A percentile compares a stretch with the other conserved stretches of the same genome.
Evolutionary conservation across 2,329 filamentous ascomycete genomes (phyloP).

Genomic region (Chaetomium sp.): DNA sequence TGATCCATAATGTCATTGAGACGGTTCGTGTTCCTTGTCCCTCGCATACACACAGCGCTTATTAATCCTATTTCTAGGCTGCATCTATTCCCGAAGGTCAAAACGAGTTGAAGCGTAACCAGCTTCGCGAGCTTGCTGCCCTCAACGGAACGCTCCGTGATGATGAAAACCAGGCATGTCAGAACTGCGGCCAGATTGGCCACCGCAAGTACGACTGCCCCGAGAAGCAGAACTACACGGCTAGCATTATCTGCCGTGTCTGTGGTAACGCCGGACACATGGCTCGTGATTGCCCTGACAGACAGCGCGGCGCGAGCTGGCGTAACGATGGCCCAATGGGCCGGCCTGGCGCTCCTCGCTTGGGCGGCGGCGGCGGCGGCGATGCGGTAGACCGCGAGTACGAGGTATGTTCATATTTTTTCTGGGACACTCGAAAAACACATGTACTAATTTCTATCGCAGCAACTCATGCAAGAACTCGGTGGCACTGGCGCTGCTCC

Average conservation of each 20-base stretch:
- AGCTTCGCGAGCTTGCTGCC: slow-evolving; percentile 93
- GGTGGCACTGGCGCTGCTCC: slow-evolving; percentile 71
- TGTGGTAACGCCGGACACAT: slow-evolving; percentile 98
- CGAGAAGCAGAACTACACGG: slow-evolving; percentile 97
- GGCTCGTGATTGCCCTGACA: slow-evolving; percentile 95
- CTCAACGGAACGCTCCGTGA: slow-evolving; percentile 99
- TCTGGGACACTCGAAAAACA: too few relatives aligned
- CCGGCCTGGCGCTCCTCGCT: slow-evolving; percentile 63
- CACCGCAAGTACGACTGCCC: slow-evolving; percentile 99
- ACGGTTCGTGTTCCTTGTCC: slow-evolving; percentile 67
- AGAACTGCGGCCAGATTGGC: slow-evolving; percentile 98
- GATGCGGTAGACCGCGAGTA: slow-evolving; percentile 93
- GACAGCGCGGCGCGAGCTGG: slow-evolving; percentile 88
- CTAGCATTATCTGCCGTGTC: slow-evolving; percentile 97
- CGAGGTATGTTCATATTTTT: slow-evolving; percentile 65
- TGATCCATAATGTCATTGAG: slow-evolving; percentile 98
- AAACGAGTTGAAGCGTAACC: slow-evolving; percentile 98
- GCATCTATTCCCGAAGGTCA: slow-evolving; percentile 98
- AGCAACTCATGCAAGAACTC: slow-evolving; percentile 98
- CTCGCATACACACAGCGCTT: slow-evolving; percentile 32
- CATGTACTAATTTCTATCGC: slow-evolving; percentile 44
- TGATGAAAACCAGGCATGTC: slow-evolving; percentile 98
- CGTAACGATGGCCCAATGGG: slow-evolving; percentile 70
- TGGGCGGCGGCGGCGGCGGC: slow-evolving; percentile 68
- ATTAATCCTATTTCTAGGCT: slow-evolving; percentile 59